Base-by-base conservation (phyloP, 192 early-diverging fungal species). In the Backusella tarrabulga region DNA sequence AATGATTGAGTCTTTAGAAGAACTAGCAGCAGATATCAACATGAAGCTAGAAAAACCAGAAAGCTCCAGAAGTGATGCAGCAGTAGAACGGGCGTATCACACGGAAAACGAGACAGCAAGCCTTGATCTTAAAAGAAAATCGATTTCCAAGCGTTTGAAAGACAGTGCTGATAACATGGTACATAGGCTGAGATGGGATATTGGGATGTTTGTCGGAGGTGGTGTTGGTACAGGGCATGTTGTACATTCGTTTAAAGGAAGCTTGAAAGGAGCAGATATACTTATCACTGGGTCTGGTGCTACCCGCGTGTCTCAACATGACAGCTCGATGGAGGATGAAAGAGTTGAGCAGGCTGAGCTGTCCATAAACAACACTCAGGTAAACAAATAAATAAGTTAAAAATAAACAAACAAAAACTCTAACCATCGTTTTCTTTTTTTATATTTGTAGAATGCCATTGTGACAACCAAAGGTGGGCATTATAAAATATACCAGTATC, bases 191-290 rank as follows among this genome's bases (percentile, higher is more conserved):
- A 34, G 75, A 54, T 80, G 75, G 74, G 34, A 80, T 67, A 66
- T 80, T 32, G 71, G 68, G 14, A 76, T 76, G 74, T 67, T 71
- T 35, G 75, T 80, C 7, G 79, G 79, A 34, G 79, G 75, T 4
- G 66, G 71, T 56, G 75, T 75, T 40, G 79, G 79, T 21, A 80
- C 75, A 38, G 79, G 79, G 0, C 79, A 76, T 50, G 75, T 80
- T 29, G 72, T 73, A 56, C 76, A 77, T 34, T 38, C 69, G 7
- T 72, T 63, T 56, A 23, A 80, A 69, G 56, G 52, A 35, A 7
- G 54, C 26, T 38, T 63, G 29, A 35, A 46, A 40, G 56, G 70
- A 6, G 35, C 63, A 19, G 78, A 76, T 19, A 44, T 80, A n/a
- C 44, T 80, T 56, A 66, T 80, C 8, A 34, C 74, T 19, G 79